A percentile compares a stretch with the other conserved stretches of the same genome.
These are phyloP conservation scores for Lotus japonicus DNA, from an alignment of 306 rosid genomes.

Conservation along the genomic window DNA sequence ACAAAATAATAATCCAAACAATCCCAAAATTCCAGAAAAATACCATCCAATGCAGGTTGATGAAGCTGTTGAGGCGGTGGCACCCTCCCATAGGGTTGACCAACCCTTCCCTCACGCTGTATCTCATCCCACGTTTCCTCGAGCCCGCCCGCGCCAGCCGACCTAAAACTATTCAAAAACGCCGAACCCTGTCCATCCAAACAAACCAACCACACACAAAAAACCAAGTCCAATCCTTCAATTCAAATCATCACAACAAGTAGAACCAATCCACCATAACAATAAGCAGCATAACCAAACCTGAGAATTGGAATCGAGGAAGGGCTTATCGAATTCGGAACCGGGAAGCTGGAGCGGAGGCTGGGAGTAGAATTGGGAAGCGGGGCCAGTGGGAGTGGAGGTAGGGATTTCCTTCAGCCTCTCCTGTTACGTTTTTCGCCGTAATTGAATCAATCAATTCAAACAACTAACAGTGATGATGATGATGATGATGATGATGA, in stretches of 20 bases:
- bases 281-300: conserved; percentile 18
- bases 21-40: background rate
- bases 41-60: conserved; percentile 64
- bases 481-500: too few relatives aligned
- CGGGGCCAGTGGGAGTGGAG: conserved; percentile 41
- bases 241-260: background rate
- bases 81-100: conserved; percentile 28
- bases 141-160: conserved; percentile 45
- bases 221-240: background rate
- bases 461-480: too few relatives aligned
- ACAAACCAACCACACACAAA: too few relatives aligned
- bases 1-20: background rate
- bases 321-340: conserved; percentile 64
- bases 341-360: conserved; percentile 50
- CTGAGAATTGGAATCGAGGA: conserved; percentile 50
- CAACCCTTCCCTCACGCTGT: conserved; percentile 37
- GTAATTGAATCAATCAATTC: background rate
- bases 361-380: conserved; percentile 35
- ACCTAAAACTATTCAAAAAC: conserved; percentile 63
- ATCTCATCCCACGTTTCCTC: conserved; percentile 83
- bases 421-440: conserved; percentile 45
- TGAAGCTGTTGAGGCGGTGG: conserved; percentile 37
- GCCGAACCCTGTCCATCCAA: conserved; percentile 52
- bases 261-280: background rate
- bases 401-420: conserved; percentile 83